These are phyloP conservation scores for Coemansia sp. DNA, from an alignment of 192 early-diverging fungal genomes.

Conservation along the genomic window DNA sequence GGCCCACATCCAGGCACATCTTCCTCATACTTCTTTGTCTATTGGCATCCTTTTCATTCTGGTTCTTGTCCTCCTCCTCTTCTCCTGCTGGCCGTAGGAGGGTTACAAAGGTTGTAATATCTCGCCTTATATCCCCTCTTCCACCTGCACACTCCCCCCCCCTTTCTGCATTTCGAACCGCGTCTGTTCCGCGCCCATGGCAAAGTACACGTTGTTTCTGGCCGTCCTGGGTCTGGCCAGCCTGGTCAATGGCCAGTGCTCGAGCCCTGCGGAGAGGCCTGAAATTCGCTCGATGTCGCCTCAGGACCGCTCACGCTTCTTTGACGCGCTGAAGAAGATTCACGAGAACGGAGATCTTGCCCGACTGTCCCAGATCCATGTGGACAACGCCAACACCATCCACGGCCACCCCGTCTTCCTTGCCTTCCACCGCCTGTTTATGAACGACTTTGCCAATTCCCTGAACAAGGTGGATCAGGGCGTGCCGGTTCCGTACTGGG, in stretches of 20 bases:
- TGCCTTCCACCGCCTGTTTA: conserved; percentile 52
- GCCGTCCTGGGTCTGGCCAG: conserved; percentile 17
- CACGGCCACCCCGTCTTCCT: conserved; percentile 49
- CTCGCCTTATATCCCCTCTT: background rate
- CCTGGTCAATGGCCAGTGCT: conserved; percentile 29
- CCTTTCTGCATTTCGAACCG: background rate
- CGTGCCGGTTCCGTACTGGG: conserved; percentile 49
- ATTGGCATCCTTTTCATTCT: background rate
- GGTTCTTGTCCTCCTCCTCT: conserved; percentile 5
- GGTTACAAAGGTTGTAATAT: too few species aligned
- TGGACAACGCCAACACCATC: conserved; percentile 42
- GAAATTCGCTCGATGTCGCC: conserved; percentile 49
- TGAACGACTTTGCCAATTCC: conserved; percentile 48
- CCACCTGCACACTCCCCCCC: background rate
- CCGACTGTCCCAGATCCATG: conserved; percentile 39
- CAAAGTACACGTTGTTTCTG: conserved; percentile 17
- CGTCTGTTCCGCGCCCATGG: too few species aligned
- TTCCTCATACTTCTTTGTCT: background rate
- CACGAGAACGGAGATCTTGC: conserved; percentile 44
- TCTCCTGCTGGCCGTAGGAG: conserved; percentile 34
- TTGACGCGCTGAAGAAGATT: conserved; percentile 26
- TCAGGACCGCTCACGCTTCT: conserved; percentile 41
- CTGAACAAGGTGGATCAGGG: conserved; percentile 47
- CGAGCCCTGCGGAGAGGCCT: conserved; percentile 24
- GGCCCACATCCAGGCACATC: background rate